Evolutionary conservation across 139 green algal species (phyloP), one percentile per base, ranked within the genome.

Genomic region (Chlorella sp.): DNA sequence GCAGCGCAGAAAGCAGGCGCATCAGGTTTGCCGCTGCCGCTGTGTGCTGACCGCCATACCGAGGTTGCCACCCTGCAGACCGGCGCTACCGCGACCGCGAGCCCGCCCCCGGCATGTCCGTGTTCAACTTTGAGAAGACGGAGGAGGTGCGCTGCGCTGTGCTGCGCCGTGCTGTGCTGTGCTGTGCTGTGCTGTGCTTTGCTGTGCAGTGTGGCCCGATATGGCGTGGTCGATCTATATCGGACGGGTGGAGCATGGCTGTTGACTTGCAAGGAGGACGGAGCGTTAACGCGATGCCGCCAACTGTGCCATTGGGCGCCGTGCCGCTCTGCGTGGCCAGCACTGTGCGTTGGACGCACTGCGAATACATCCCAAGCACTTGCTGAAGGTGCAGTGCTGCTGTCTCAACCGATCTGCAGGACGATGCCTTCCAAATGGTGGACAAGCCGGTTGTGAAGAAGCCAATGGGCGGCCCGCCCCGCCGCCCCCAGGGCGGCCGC

Each of bases 111-210:
- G 92, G 92, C 73, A 89, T 87, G 51, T 88, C 94, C 13, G 94
- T 98, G 4, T 99, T 99, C 90, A 98, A 97, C 88, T 99, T 98
- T 91, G 96, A 98, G 80, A 92, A 95, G 62, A 94, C 95, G 51
- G 95, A 99, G 72, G 97, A 98, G 85, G 96, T 98, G 73, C 32
- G 89, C 8, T 30, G 48, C 20, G 8, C 11, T 11, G 11, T 68
- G 40, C n/a, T 43, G 17, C 2, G 51, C 51, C 24, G 51, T 60
- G 51, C 51, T 60, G 51, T 60, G 51, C 13, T 60, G 16, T 2
- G 51, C 36, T 36, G 51, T 24, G 56, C 76, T 83, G 17, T n/a
- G 36, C 36, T 51, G 36, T 44, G 20, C 34, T 30, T 7, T 74
- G 68, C 68, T 74, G 9, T 20, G 51, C 51, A 26, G 51, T 24